Base-by-base conservation (phyloP, 2,329 filamentous ascomycete species). In the Teratosphaeria nubilosa region DNA sequence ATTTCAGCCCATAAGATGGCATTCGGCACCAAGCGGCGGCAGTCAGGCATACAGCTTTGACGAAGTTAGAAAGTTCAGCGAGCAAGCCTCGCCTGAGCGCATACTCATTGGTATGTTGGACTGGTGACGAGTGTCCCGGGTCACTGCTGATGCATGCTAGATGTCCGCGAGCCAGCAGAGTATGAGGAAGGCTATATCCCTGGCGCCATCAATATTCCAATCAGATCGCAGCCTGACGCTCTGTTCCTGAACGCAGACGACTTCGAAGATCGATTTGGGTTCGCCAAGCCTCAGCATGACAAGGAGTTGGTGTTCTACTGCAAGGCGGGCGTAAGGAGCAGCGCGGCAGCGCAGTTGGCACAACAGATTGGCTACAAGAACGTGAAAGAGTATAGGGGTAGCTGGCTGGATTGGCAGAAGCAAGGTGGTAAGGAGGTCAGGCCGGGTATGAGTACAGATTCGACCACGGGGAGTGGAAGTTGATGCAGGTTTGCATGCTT, bases 261-360 rank as follows among this genome's bases (percentile, higher is more conserved):
- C 63, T 97, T 97, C 69, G 82, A 88, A 69, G 88, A 90, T 60
- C 77, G 86, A 16, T 91, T 90, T 73, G 91, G 90, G 3, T 95
- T 88, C 69, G 75, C 80, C 59, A 87, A 89, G 60, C 91, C 86
- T 0, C 66, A 68, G 2, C 77, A 76, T 60, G 78, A 82, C 51
- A 67, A 72, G 54, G 72, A 77, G 60, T 66, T 96, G 14, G 80
- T 97, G 3, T 94, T 97, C 68, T 97, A 96, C 74, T 99, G 94
- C 76, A 95, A 90, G 76, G 86, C 91, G 0, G 94, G 94, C 1
- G 89, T 97, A 63, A 80, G 94, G 70, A 90, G 89, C 65, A 78
- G 80, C 52, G 83, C 88, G 0, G 91, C 91, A 6, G 91, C 91
- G 6, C 80, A 82, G 63, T 73, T 96, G 72, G 94, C 94, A 31